Base-by-base conservation (phyloP, 139 green algal species). In the Chlamydomonas schloesseri region DNA sequence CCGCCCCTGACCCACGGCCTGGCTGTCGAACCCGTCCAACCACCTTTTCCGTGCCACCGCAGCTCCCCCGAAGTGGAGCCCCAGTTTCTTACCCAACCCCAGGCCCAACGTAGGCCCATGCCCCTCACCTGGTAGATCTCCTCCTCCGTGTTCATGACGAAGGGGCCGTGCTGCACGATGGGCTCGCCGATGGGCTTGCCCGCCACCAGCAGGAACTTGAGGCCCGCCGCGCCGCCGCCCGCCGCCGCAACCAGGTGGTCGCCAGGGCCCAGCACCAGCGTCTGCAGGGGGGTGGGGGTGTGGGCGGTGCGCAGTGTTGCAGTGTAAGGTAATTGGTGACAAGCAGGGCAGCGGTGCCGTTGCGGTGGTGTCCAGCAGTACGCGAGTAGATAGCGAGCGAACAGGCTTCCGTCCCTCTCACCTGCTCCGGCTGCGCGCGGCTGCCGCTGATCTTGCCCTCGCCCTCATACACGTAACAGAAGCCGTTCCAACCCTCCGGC, bases 81-180 rank as follows among this genome's bases (percentile, higher is more conserved):
- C n/a, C n/a, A n/a, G n/a, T n/a, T n/a, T n/a, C 64, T 15, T 5
- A 21, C n/a, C 64, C 64, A 14, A 3, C 14, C 10, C 68, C 33
- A 28, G 14, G 18, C 18, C 68, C 68, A 13, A 31, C 68, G 17
- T 3, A 13, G 20, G 13, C 68, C n/a, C 42, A 50, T 50, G n/a
- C 14, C n/a, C 2, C 78, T 10, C 64, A 76, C 79, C 79, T 85
- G 65, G 5, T 85, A n/a, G 53, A 87, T 87, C 81, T 87, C 92
- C 77, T 88, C 86, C 71, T 94, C 85, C 29, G 89, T 94, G 89
- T 97, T 98, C 96, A 98, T 98, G 31, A 98, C 96, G 90, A 98
- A 98, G 10, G 91, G 92, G 13, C 94, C 94, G 82, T 96, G 92
- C 78, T 99, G 96, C 53, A 98, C 96, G 50, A 99, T 96, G 72